phyloP scores from a whole-genome alignment of 208 protist genomes.

The Trypanosoma mega region DNA sequence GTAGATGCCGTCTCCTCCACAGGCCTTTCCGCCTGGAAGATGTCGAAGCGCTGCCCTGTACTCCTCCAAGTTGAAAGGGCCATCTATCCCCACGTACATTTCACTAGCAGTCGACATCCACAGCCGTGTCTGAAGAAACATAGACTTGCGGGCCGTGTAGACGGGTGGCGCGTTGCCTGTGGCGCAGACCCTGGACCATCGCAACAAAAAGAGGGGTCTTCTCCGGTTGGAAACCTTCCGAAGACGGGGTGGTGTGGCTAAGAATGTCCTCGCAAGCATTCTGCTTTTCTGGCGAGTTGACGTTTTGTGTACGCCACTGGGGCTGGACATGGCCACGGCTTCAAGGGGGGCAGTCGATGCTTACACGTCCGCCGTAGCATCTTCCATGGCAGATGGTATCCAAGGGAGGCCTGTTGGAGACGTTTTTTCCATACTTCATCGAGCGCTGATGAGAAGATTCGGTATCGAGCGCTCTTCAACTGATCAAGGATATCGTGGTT shows the following conservation, averaged over 20 bases:
- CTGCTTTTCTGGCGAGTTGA: neutral
- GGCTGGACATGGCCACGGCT: neutral
- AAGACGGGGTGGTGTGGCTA: neutral
- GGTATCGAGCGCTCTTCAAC: neutral
- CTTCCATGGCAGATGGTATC: slow-evolving; percentile 1
- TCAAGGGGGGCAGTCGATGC: neutral
- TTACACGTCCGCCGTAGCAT: neutral
- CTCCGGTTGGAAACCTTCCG: neutral
- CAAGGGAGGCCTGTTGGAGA: neutral
- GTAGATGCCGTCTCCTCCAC: slow-evolving; percentile 8
- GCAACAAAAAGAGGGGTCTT: neutral
- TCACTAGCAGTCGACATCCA: neutral
- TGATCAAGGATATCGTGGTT: neutral
- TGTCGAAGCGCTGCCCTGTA: neutral
- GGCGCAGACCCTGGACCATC: neutral
- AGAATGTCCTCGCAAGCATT: neutral
- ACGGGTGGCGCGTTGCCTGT: neutral
- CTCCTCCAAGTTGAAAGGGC: slow-evolving; percentile 3
- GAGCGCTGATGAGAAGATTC: neutral
- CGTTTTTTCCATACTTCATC: slow-evolving; percentile 1
- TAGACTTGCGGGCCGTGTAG: neutral
- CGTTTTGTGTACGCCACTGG: neutral
- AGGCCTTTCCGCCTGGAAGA: slow-evolving; percentile 3
- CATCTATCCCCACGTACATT: neutral
- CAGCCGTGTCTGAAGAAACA: neutral